Conservation (phyloP, 768 basidiomycete genomes). For the Macrolepiota fuliginosa region DNA sequence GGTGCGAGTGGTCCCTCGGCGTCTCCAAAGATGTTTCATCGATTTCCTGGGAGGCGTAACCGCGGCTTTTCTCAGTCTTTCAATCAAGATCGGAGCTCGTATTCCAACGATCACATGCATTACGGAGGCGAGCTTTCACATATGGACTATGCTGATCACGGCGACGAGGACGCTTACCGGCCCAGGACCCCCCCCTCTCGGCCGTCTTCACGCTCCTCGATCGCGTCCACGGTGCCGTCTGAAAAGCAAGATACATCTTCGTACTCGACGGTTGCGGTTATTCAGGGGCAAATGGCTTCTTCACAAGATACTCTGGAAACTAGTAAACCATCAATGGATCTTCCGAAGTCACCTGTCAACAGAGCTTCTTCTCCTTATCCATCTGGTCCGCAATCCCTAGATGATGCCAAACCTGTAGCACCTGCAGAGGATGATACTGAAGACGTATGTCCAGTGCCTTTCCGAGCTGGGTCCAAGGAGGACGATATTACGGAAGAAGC, state of each 20-base stretch:
- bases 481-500: constrained; percentile 3
- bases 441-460: background rate
- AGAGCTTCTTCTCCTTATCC: constrained; percentile 1
- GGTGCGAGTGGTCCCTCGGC: background rate
- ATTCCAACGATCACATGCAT: background rate
- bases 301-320: background rate
- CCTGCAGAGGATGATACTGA: background rate
- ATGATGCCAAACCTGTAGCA: background rate
- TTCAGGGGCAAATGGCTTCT: background rate
- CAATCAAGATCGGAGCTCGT: background rate
- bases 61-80: background rate
- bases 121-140: constrained; percentile 4
- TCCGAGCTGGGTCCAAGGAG: background rate
- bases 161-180: constrained; percentile 7
- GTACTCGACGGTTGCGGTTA: constrained; percentile 14
- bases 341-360: background rate
- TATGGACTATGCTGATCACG: constrained; percentile 19
- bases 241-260: constrained; percentile 28
- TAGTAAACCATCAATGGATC: background rate
- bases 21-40: constrained; percentile 2
- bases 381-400: background rate
- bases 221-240: constrained; percentile 50
- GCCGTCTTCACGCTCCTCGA: constrained; percentile 54
- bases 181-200: constrained; percentile 29
- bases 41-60: constrained; percentile 4